These are phyloP conservation scores for Colletotrichum sp. DNA, from an alignment of 2,329 filamentous ascomycete species.

Conservation along the genomic window DNA sequence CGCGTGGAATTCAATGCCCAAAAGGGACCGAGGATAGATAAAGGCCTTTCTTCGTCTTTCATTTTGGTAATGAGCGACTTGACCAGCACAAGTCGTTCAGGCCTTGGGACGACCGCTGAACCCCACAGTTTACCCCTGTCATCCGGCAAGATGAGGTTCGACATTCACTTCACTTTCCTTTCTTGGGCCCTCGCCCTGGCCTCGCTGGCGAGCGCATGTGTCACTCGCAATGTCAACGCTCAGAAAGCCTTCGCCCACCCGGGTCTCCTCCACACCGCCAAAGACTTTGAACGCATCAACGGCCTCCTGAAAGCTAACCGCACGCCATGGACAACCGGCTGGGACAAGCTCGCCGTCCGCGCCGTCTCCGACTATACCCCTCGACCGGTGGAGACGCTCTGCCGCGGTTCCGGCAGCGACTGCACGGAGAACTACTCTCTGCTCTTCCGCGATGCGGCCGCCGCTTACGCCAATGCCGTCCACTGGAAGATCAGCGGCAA, in stretches of 20 bases:
- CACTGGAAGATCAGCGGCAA: conserved; percentile 44
- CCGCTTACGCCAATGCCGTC: conserved; percentile 42
- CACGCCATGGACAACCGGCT: conserved; percentile 34
- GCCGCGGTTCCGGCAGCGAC: conserved; percentile 28
- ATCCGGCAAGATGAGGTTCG: neutral
- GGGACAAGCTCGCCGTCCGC: conserved; percentile 34
- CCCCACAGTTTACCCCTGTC: neutral
- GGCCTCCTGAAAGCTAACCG: conserved; percentile 33
- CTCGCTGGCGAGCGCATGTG: neutral
- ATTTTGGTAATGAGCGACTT: neutral
- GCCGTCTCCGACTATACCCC: conserved; percentile 32
- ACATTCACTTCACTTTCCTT: neutral
- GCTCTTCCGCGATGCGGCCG: conserved; percentile 43
- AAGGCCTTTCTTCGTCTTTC: neutral
- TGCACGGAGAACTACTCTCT: conserved; percentile 35
- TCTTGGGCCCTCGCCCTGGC: neutral
- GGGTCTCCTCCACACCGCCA: conserved; percentile 34
- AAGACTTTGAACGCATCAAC: conserved; percentile 44
- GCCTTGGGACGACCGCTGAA: neutral
- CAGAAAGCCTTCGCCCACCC: neutral
- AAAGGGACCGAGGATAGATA: neutral
- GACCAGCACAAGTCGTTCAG: neutral
- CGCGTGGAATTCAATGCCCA: neutral
- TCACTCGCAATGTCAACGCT: neutral
- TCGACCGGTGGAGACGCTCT: conserved; percentile 32